Evolutionary conservation across 352 stramenopile species (phyloP).

Genomic region (Pythium periplocum): DNA sequence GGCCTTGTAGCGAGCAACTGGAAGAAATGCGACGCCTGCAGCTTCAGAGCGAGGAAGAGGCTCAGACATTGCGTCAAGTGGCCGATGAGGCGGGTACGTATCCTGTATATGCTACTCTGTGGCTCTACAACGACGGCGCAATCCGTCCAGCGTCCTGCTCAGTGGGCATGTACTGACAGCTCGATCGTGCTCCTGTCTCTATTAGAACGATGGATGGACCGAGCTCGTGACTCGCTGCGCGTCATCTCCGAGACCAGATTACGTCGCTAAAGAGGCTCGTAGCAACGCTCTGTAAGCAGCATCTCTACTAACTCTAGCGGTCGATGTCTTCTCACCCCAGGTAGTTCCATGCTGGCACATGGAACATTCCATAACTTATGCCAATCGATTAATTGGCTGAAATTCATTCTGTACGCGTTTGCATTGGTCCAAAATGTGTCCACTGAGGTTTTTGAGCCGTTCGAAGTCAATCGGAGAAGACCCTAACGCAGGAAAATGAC

Average conservation of each 20-base stretch:
- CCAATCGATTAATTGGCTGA: background rate
- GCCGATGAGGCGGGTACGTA: slow-evolving; percentile 69
- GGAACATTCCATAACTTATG: no score
- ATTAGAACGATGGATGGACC: slow-evolving; percentile 76
- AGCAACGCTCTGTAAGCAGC: no score
- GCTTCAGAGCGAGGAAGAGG: slow-evolving; percentile 82
- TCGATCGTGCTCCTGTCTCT: no score
- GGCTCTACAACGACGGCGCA: no score
- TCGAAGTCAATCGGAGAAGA: no score
- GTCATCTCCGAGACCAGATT: slow-evolving; percentile 80
- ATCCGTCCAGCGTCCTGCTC: no score
- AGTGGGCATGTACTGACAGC: no score
- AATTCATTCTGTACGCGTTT: background rate
- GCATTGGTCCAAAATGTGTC: no score
- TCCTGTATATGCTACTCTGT: background rate
- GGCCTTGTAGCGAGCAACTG: slow-evolving; percentile 54
- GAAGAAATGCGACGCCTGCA: slow-evolving; percentile 74
- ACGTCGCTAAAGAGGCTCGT: slow-evolving; percentile 25
- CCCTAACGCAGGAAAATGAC: background rate
- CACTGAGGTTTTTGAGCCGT: no score
- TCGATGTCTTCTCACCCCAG: no score
- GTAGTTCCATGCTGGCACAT: no score
- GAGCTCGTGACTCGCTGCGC: slow-evolving; percentile 70
- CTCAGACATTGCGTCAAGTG: slow-evolving; percentile 75
- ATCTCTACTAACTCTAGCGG: no score